Base-by-base conservation (phyloP, 768 basidiomycete species). In the Sporobolomyces pararoseus region DNA sequence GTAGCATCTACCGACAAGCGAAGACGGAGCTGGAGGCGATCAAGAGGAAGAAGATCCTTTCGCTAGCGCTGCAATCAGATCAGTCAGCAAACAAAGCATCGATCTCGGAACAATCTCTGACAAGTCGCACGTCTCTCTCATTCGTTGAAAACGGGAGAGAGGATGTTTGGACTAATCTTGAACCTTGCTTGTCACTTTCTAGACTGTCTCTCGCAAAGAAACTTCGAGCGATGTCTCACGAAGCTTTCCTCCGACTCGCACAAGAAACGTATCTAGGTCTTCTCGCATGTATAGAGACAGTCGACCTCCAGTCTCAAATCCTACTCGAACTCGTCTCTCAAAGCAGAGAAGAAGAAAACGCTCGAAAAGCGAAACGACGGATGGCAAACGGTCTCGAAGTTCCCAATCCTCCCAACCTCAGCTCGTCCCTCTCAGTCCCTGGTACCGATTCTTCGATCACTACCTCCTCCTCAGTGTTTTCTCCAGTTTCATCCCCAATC, bases 181-280 rank as follows among this genome's bases (percentile, higher is more conserved):
- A 37, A 4, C 16, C 12, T 10, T 9, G 17, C 6, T 25, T 0
- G 9, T 52, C 17, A 17, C 39, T 9, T 9, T 9, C 68, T n/a
- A 73, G 72, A 21, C 35, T 70, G 51, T 70, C 68, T 4, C 68
- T 73, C 37, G 72, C 72, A 4, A 70, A 70, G 29, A 66, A 70
- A 46, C 65, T 73, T 3, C 65, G 68, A 53, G 61, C 68, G 2
- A 52, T 73, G n/a, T 19, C 76, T 6, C 63, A 63, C 39, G 42
- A 23, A 53, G 65, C 47, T 7, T 69, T 69, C 65, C 68, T 68
- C 44, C 27, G 51, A 31, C 59, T 67, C 61, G 63, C 65, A 2
- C 39, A 25, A 32, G 47, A 65, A 2, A 66, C 61, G 16, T 57
- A 70, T 37, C 44, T 58, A 47, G 58, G 63, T 7, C 52, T 70